Evolutionary conservation across 78 protist genomes (phyloP), one percentile per base, ranked within the genome.

Genomic region (Dictyostelium discoideum): DNA sequence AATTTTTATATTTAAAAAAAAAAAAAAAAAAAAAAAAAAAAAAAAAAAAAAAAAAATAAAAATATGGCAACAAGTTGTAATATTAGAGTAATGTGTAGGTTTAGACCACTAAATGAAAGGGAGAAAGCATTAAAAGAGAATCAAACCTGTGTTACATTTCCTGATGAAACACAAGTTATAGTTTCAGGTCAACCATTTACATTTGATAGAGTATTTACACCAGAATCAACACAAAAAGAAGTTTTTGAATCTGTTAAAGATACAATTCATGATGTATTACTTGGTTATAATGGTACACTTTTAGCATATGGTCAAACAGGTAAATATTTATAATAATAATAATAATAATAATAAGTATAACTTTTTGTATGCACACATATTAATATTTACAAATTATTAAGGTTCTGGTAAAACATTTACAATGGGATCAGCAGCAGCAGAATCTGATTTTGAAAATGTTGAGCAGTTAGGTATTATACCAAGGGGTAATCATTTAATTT

Each of bases 291-390:
- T 73, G 93, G 92, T 54, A 96, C 96, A 9, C 84, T 92, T 22
- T 92, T 96, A 79, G 88, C 92, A 8, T 96, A 96, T 57, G 97
- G 97, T 72, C 96, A 87, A 65, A 88, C 97, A 14, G 89, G 94
- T 44, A 63, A 73, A 16, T 54, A 13, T 42, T 42, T 42, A 42
- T 5, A 42, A 42, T 42, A 32, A 32, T 32, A 32, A 32, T 32
- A 32, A 32, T 32, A 32, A 32, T 32, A 32, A 32, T 32, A 32
- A 32, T 32, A 32, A 32, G 0, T 32, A n/a, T n/a, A n/a, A n/a
- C n/a, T 32, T 32, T 32, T 32, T 32, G 37, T 32, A 32, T 32
- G 1, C 1, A 32, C 1, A 32, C 1, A 32, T 32, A 32, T 32
- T 32, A 32, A 32, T 32, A 32, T 32, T 32, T 32, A 1, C 37